Evolutionary conservation across 345 rosid genomes (phyloP).

Genomic region (Sonneratia alba): DNA sequence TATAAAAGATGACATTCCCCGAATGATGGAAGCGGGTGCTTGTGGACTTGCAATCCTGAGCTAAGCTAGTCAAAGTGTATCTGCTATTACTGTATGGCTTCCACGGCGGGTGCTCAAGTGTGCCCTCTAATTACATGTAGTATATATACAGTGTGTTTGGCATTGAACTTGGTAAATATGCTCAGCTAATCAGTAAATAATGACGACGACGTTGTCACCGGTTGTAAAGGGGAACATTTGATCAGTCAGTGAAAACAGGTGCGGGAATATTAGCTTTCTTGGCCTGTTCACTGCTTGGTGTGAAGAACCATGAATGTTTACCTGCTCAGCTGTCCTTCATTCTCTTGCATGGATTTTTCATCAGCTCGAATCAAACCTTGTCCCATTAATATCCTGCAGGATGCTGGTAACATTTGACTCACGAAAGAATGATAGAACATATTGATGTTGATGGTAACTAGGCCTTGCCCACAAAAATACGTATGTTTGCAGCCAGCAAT

Average conservation of each 20-base stretch:
- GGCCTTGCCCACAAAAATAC: too few species aligned
- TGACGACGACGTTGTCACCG: background rate
- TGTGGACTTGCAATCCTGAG: background rate
- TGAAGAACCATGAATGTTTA: background rate
- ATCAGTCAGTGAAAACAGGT: background rate
- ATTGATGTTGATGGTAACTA: too few species aligned
- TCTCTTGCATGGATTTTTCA: background rate
- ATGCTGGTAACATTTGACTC: too few species aligned
- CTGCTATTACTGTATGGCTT: background rate
- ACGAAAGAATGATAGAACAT: too few species aligned
- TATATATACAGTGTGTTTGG: background rate
- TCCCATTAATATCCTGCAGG: background rate
- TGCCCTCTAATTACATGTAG: background rate
- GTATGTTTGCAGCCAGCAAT: too few species aligned
- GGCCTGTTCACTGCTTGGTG: background rate
- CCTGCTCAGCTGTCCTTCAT: background rate
- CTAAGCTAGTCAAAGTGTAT: background rate
- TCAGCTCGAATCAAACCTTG: background rate
- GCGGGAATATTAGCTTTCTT: too few species aligned
- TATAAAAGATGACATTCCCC: constrained; percentile 27
- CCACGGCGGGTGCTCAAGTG: background rate
- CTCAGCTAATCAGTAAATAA: background rate
- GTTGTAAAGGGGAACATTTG: background rate
- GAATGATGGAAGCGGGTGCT: constrained; percentile 28
- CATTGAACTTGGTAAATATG: background rate